Conservation (phyloP, 2,329 filamentous ascomycete genomes). For the Dryadomyces quercus-mongolicae region DNA sequence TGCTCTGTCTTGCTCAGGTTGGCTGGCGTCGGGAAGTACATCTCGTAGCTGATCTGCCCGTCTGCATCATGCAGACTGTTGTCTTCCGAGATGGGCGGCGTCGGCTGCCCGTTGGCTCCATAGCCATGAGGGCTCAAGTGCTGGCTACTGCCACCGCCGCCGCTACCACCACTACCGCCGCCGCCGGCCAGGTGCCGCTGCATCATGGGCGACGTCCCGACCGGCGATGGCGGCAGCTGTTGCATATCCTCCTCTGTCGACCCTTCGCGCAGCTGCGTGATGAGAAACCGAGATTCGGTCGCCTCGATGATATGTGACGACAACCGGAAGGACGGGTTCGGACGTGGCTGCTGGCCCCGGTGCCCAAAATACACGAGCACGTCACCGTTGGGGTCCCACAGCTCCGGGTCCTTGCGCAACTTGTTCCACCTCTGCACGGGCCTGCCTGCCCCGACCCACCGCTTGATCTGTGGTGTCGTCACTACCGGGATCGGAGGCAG, state of each 20-base stretch:
- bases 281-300: constrained; percentile 41
- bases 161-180: constrained; percentile 3
- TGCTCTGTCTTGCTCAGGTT: constrained; percentile 34
- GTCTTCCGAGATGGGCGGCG: constrained; percentile 33
- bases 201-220: constrained; percentile 27
- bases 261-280: constrained; percentile 40
- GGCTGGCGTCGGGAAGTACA: constrained; percentile 48
- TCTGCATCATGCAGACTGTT: constrained; percentile 30
- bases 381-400: constrained; percentile 50
- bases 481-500: constrained; percentile 27
- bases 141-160: constrained; percentile 6
- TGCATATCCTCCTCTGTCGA: constrained; percentile 35
- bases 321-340: constrained; percentile 42
- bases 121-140: constrained; percentile 13
- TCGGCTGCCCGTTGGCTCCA: constrained; percentile 22
- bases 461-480: constrained; percentile 30
- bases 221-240: constrained; percentile 27
- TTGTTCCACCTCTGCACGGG: constrained; percentile 43
- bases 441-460: constrained; percentile 39
- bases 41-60: constrained; percentile 46
- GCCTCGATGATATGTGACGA: constrained; percentile 47
- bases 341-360: constrained; percentile 28
- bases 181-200: constrained; percentile 15
- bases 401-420: constrained; percentile 44
- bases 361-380: constrained; percentile 44